phyloP scores from a whole-genome alignment of 2,329 filamentous ascomycete species.

The Penicillium sp. region DNA sequence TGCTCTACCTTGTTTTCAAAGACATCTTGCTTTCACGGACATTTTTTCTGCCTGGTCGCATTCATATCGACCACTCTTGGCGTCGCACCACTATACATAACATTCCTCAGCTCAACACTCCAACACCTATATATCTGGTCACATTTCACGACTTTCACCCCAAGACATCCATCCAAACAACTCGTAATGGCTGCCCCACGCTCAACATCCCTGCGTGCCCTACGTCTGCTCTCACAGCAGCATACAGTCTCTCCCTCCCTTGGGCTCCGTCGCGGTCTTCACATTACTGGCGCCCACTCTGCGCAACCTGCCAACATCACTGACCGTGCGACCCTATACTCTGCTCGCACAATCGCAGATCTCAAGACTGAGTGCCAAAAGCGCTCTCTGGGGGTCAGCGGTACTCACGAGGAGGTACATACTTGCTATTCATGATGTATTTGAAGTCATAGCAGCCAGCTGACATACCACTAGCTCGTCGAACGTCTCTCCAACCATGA shows the following conservation, averaged over 20 bases:
- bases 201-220: constrained; percentile 50
- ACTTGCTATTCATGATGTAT: not conserved
- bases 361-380: constrained; percentile 58
- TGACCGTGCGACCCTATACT: constrained; percentile 57
- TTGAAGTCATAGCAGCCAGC: constrained; percentile 5
- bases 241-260: constrained; percentile 35
- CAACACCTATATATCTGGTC: constrained; percentile 7
- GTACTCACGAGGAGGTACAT: constrained; percentile 56
- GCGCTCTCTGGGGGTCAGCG: constrained; percentile 52
- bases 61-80: constrained; percentile 16
- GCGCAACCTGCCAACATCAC: constrained; percentile 56
- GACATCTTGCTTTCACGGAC: not conserved
- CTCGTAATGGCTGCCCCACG: constrained; percentile 50
- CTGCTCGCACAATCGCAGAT: constrained; percentile 57
- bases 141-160: not conserved
- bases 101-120: constrained; percentile 21
- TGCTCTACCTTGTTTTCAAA: constrained; percentile 6
- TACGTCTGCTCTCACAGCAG: constrained; percentile 49
- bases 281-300: constrained; percentile 65
- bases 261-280: constrained; percentile 54
- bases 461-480: constrained; percentile 46
- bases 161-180: constrained; percentile 4
- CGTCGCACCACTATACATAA: constrained; percentile 17
- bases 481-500: constrained; percentile 60
- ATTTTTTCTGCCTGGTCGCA: constrained; percentile 4